A percentile compares a stretch with the other conserved stretches of the same genome.
These are phyloP conservation scores for Nymphaea colorata DNA, from an alignment of 164 flowering plant genomes.

Conservation along the genomic window DNA sequence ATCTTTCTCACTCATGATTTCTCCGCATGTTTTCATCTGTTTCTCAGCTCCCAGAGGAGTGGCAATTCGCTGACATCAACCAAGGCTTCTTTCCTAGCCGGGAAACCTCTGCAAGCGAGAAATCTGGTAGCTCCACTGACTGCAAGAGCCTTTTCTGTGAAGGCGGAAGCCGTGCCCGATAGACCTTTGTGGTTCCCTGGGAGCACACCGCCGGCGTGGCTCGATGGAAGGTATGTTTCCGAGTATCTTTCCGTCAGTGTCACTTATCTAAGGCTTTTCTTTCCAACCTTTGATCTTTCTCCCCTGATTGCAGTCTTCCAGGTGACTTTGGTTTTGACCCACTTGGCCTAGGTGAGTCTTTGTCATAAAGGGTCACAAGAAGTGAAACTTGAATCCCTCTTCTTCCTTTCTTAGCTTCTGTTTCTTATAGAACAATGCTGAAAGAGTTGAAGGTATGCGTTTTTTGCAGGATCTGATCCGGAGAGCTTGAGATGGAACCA, in stretches of 20 bases:
- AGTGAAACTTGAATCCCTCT: not conserved
- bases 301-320: conserved; percentile 64
- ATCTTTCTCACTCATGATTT: not conserved
- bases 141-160: conserved; percentile 24
- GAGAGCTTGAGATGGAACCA: conserved; percentile 67
- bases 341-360: conserved; percentile 70
- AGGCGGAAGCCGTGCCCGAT: conserved; percentile 51
- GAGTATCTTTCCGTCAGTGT: not conserved
- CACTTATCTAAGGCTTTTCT: too few relatives aligned
- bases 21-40: not conserved
- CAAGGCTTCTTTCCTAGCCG: conserved; percentile 66
- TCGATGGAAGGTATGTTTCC: conserved; percentile 68
- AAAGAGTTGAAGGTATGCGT: not conserved
- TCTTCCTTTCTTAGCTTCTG: not conserved
- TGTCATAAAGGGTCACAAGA: not conserved
- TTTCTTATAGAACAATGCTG: not conserved
- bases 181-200: conserved; percentile 99
- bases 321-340: conserved; percentile 99
- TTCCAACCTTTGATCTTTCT: not conserved
- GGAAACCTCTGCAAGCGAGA: conserved; percentile 40
- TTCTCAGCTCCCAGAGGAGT: conserved; percentile 55
- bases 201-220: conserved; percentile 96
- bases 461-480: conserved; percentile 75
- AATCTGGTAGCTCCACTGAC: conserved; percentile 21
- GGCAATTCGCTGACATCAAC: conserved; percentile 39